Conservation (phyloP, 2,329 filamentous ascomycete genomes). For the Fusarium cyanostomum region DNA sequence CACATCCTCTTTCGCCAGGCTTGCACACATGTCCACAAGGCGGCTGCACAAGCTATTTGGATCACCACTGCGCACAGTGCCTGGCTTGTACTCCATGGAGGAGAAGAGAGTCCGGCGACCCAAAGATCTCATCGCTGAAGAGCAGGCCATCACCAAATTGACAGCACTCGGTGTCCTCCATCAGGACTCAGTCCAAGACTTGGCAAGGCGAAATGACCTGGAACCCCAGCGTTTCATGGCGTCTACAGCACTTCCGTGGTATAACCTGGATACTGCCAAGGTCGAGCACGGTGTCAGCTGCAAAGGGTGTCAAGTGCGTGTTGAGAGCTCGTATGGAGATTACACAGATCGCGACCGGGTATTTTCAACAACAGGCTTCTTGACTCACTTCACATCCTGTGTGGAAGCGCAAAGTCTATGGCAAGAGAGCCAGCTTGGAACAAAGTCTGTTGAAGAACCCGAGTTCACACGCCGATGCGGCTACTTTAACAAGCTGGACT, state of each 20-base stretch:
- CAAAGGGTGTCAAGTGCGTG: not conserved
- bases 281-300: constrained; percentile 2
- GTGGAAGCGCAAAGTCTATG: not conserved
- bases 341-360: not conserved
- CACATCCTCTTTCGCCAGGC: no score
- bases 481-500: not conserved
- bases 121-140: no score
- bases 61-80: no score
- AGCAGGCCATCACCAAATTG: no score
- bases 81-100: no score
- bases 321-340: fast-evolving
- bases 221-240: not conserved
- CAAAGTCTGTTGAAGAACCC: not conserved
- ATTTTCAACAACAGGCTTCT: not conserved
- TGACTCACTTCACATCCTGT: constrained; percentile 8
- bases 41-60: no score
- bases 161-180: not conserved
- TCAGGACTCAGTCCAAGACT: not conserved
- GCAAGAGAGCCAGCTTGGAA: no score
- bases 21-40: no score
- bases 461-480: constrained; percentile 6
- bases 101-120: no score
- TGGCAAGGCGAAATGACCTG: no score
- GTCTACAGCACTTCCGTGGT: not conserved
- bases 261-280: not conserved